A percentile compares a stretch with the other conserved stretches of the same genome.
phyloP scores from a whole-genome alignment of 345 rosid genomes.

The Dipteronia sinensis region DNA sequence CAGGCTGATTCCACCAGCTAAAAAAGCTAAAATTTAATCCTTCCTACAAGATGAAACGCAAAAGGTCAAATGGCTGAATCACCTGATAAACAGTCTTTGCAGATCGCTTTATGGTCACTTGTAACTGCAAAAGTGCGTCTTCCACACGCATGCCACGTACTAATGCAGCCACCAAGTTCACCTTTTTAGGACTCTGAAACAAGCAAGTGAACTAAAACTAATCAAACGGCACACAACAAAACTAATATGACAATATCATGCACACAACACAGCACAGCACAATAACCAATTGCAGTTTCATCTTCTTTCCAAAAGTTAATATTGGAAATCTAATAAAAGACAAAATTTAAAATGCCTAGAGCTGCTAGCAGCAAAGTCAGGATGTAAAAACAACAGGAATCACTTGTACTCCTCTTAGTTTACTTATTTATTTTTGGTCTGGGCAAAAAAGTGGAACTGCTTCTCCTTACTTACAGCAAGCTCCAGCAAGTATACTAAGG shows the following conservation, averaged over 20 bases:
- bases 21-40: neutral
- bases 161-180: conserved; percentile 89
- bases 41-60: neutral
- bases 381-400: neutral
- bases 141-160: conserved; percentile 97
- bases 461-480: neutral
- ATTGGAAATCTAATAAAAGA: neutral
- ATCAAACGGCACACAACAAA: neutral
- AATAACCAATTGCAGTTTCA: neutral
- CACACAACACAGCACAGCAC: neutral
- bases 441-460: neutral
- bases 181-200: conserved; percentile 92
- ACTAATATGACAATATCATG: neutral
- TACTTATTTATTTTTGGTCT: neutral
- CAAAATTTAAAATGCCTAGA: neutral
- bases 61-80: conserved; percentile 14
- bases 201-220: conserved; percentile 24
- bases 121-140: conserved; percentile 93
- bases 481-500: neutral
- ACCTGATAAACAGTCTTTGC: conserved; percentile 87
- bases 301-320: neutral
- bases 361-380: neutral
- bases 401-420: neutral
- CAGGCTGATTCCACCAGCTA: neutral
- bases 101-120: conserved; percentile 83